Evolutionary conservation across 441 rosid genomes (phyloP).

Genomic region (Flueggea neowawraea): DNA sequence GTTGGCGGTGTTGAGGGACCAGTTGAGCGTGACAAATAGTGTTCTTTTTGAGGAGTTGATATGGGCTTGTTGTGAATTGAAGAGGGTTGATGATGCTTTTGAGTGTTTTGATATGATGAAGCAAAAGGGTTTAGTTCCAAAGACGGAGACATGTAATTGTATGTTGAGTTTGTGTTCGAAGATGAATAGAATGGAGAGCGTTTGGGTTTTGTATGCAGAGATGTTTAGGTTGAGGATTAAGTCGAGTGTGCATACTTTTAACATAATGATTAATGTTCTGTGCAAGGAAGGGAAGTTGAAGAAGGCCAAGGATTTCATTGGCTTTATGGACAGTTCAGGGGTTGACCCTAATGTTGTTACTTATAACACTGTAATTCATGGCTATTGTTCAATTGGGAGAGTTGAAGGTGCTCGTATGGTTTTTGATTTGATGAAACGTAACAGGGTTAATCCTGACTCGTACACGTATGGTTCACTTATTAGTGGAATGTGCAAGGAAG

Average conservation of each 20-base stretch:
- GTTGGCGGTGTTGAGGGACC: slow-evolving; percentile 39
- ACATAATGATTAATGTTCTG: slow-evolving; percentile 82
- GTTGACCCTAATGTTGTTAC: slow-evolving; percentile 67
- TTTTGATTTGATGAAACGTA: slow-evolving; percentile 55
- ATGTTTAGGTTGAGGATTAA: slow-evolving; percentile 82
- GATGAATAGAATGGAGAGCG: slow-evolving; percentile 49
- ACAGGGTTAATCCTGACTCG: slow-evolving; percentile 63
- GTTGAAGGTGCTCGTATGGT: slow-evolving; percentile 63
- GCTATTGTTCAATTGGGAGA: slow-evolving; percentile 64
- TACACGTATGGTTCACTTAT: slow-evolving; percentile 72
- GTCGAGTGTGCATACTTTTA: slow-evolving; percentile 68
- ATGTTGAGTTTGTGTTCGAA: slow-evolving; percentile 59
- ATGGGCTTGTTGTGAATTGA: slow-evolving; percentile 58
- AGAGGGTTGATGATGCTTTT: slow-evolving; percentile 54
- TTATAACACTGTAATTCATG: slow-evolving; percentile 77
- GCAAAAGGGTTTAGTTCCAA: slow-evolving; percentile 60
- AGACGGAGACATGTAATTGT: slow-evolving; percentile 62
- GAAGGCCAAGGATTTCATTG: slow-evolving; percentile 67
- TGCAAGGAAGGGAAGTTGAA: slow-evolving; percentile 94
- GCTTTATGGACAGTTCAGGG: slow-evolving; percentile 68
- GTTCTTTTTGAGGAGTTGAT: slow-evolving; percentile 55
- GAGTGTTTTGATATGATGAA: slow-evolving; percentile 67
- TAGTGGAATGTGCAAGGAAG: slow-evolving; percentile 75
- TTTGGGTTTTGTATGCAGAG: slow-evolving; percentile 89
- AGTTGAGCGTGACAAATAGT: slow-evolving; percentile 41